Percentiles rank a stretch among this genome's conserved stretches.
Conservation (phyloP, 2,329 filamentous ascomycete genomes). For the Aspergillus candidus region DNA sequence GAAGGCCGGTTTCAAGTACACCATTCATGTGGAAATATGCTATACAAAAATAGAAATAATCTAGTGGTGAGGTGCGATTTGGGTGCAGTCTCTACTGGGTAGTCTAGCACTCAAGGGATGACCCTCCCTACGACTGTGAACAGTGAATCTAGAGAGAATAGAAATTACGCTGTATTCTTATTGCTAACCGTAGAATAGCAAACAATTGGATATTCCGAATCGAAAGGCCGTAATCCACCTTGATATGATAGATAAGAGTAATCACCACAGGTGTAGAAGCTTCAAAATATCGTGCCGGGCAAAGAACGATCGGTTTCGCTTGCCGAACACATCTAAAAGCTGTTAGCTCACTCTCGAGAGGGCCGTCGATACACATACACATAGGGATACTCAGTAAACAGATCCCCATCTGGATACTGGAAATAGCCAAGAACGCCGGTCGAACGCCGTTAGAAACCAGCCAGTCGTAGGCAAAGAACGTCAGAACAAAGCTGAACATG, state of each 20-base stretch:
- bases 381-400: conserved; percentile 69
- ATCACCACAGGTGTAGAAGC: conserved; percentile 31
- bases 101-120: no score
- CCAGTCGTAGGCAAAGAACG: conserved; percentile 81
- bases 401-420: conserved; percentile 69
- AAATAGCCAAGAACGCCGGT: conserved; percentile 61
- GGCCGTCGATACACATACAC: conserved; percentile 53
- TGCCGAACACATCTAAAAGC: conserved; percentile 65
- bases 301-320: conserved; percentile 69
- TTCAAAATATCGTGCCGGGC: conserved; percentile 66
- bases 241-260: no score
- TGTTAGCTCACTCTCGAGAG: no score
- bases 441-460: conserved; percentile 55
- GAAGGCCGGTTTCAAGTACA: no score
- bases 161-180: no score
- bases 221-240: no score
- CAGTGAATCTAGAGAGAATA: no score
- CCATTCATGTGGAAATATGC: no score
- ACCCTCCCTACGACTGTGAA: no score
- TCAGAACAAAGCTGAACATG: conserved; percentile 80
- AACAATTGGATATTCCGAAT: no score
- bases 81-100: not conserved
- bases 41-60: not conserved
- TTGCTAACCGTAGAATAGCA: no score
- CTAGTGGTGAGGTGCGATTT: not conserved